phyloP scores from a whole-genome alignment of 2,329 filamentous ascomycete genomes.

The Stachybotrys chartarum region DNA sequence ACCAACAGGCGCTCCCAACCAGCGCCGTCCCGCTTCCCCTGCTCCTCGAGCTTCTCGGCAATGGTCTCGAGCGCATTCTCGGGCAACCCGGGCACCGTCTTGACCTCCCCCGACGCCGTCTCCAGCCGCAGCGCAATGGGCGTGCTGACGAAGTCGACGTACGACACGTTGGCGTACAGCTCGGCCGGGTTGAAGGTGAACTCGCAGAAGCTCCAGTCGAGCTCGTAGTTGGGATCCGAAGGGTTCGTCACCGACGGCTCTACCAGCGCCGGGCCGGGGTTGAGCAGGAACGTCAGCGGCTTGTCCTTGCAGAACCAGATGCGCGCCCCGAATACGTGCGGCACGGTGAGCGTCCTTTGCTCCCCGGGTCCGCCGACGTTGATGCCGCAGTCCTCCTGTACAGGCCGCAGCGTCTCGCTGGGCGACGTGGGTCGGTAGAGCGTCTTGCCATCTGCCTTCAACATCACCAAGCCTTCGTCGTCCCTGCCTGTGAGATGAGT shows the following conservation, averaged over 20 bases:
- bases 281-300: slow-evolving; percentile 61
- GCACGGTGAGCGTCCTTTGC: slow-evolving; percentile 55
- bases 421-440: slow-evolving; percentile 59
- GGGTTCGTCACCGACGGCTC: slow-evolving; percentile 67
- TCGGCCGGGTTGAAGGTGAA: slow-evolving; percentile 57
- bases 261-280: slow-evolving; percentile 65
- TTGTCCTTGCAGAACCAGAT: slow-evolving; percentile 62
- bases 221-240: slow-evolving; percentile 53
- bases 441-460: slow-evolving; percentile 59
- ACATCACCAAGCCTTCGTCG: slow-evolving; percentile 51
- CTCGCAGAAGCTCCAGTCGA: slow-evolving; percentile 62
- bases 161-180: slow-evolving; percentile 62
- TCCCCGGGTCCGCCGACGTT: slow-evolving; percentile 53
- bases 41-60: slow-evolving; percentile 34
- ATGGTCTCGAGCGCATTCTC: slow-evolving; percentile 37
- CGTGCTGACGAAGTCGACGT: slow-evolving; percentile 67
- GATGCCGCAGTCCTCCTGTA: slow-evolving; percentile 56
- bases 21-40: slow-evolving; percentile 36
- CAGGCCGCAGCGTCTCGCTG: slow-evolving; percentile 35
- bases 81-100: slow-evolving; percentile 42
- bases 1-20: slow-evolving; percentile 48
- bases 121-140: slow-evolving; percentile 52
- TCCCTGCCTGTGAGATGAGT: slow-evolving; percentile 64
- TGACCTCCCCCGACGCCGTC: slow-evolving; percentile 34
- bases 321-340: slow-evolving; percentile 62